Conservation (phyloP, 2,329 filamentous ascomycete genomes). For the Didymella segeticola region DNA sequence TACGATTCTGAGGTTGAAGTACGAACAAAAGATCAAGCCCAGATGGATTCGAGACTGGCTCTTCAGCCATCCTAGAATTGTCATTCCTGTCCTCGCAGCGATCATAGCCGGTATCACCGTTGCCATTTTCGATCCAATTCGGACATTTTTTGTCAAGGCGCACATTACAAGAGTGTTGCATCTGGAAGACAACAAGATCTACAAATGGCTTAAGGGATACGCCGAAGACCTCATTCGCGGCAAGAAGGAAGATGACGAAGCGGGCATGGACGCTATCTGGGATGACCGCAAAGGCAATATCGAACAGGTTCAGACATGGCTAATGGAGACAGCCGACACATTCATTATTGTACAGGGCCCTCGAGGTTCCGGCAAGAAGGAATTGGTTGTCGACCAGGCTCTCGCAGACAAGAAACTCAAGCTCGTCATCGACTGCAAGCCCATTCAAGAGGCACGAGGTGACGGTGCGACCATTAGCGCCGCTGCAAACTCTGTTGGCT, state of each 20-base stretch:
- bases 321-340: constrained; percentile 86
- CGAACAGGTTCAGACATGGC: constrained; percentile 80
- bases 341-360: constrained; percentile 95
- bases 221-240: constrained; percentile 71
- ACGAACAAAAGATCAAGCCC: constrained; percentile 77
- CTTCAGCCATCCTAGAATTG: constrained; percentile 81
- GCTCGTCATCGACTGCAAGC: constrained; percentile 89
- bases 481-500: constrained; percentile 83
- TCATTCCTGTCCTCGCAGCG: constrained; percentile 82
- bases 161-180: constrained; percentile 82
- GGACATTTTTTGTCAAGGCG: constrained; percentile 88
- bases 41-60: constrained; percentile 90
- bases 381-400: constrained; percentile 85
- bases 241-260: constrained; percentile 64
- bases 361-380: constrained; percentile 86
- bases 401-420: constrained; percentile 78
- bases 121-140: constrained; percentile 89
- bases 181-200: constrained; percentile 73
- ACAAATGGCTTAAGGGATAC: constrained; percentile 81
- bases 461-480: constrained; percentile 85
- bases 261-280: constrained; percentile 81
- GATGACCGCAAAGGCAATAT: constrained; percentile 84
- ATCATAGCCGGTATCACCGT: constrained; percentile 84
- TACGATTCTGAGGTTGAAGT: constrained; percentile 81
- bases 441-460: constrained; percentile 87